Conservation (phyloP, 371 early-diverging fungal species). For the Circinella minor region DNA sequence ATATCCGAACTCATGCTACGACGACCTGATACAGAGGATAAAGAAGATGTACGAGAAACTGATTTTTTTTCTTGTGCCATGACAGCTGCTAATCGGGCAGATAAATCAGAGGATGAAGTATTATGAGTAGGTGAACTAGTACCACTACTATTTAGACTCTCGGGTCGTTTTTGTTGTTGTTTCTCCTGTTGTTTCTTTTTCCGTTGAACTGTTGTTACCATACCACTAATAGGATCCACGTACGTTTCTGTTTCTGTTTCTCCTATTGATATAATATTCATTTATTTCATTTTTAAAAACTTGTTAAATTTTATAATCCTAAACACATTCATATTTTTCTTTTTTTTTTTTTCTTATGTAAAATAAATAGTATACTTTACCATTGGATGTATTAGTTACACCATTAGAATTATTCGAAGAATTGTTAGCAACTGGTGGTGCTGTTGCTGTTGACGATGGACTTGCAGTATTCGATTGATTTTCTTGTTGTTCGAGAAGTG, state of each 20-base stretch:
- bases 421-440: no score
- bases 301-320: background rate
- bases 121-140: background rate
- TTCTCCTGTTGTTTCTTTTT: conserved; percentile 17
- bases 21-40: background rate
- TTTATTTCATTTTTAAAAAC: no score
- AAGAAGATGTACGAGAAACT: background rate
- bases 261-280: conserved; percentile 3
- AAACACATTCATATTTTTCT: background rate
- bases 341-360: background rate
- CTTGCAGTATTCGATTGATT: background rate
- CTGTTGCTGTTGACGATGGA: conserved; percentile 2
- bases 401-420: no score
- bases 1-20: background rate
- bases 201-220: conserved; percentile 47
- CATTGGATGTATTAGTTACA: conserved; percentile 2
- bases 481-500: conserved; percentile 65
- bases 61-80: conserved; percentile 21
- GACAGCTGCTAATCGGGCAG: conserved; percentile 46
- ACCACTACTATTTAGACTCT: background rate
- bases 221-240: conserved; percentile 53
- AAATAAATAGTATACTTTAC: background rate
- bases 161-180: conserved; percentile 2
- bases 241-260: conserved; percentile 48
- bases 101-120: conserved; percentile 28